Base-by-base conservation (phyloP, 2,329 filamentous ascomycete genomes). In the Corniculantispora saksenae region DNA sequence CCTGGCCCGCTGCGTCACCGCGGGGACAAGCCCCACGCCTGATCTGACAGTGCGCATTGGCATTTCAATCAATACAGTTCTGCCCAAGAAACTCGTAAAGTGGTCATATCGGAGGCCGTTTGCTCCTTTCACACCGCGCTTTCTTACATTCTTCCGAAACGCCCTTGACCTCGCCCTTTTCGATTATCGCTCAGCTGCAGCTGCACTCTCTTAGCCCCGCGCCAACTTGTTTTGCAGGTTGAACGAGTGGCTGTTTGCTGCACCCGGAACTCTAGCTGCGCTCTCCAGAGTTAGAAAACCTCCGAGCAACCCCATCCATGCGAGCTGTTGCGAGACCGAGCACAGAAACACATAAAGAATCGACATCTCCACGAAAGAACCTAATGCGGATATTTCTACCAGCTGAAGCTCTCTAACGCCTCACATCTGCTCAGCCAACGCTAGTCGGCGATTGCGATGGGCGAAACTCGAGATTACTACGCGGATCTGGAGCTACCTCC, bases 401-500 rank as follows among this genome's bases (percentile, higher is more conserved):
- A 8, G 21, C 55, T 38, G 17, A 57, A 55, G 25, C 17, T 6
- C 9, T 38, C 40, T 48, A 45, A 55, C 43, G 40, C 40, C 35
- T 48, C 29, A 55, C 51, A 50, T 48, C 38, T 48, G 51, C 40
- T 47, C 38, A 4, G 48, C 60, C 51, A 47, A 48, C 38, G n/a
- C 38, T 15, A 48, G 40, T 12, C 25, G 58, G 32, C 32, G 32
- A 32, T 32, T 35, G 65, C 40, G 67, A 79, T 79, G 78, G 76
- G 70, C 21, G 67, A 72, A 64, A 85, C 83, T 70, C 86, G 88
- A 72, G 91, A 96, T 78, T 95, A 95, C 78, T 97, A 97, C 79
- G 90, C 88, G 67, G 93, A 96, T 79, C 83, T 97, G 63, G 91
- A 92, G 69, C 79, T 97, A 64, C 77, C 86, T 2, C 80, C 85